A percentile compares a stretch with the other conserved stretches of the same genome.
Evolutionary conservation across 2,329 filamentous ascomycete species (phyloP).

Genomic region (Dichotomopilus funicola): DNA sequence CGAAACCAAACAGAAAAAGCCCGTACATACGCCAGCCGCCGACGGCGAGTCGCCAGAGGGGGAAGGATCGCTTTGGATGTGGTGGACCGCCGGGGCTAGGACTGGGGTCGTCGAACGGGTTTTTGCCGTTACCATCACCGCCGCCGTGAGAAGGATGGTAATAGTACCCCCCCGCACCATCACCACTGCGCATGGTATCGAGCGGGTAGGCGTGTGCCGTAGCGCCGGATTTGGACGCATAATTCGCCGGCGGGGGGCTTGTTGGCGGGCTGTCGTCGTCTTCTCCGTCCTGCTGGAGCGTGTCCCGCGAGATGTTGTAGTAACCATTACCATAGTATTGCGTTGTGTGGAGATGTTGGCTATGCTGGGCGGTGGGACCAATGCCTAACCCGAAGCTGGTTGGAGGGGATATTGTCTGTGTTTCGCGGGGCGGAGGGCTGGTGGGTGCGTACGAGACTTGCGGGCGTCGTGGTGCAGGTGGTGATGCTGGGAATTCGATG

Average conservation of each 20-base stretch:
- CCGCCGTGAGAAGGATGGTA: not conserved
- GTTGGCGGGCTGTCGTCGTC: not conserved
- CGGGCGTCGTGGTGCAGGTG: not conserved
- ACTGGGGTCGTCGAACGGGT: too few relatives aligned
- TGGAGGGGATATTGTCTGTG: not conserved
- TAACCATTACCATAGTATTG: not conserved
- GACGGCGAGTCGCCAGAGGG: slow-evolving; percentile 12
- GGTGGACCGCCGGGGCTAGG: too few relatives aligned
- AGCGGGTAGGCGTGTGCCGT: not conserved
- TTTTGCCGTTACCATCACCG: too few relatives aligned
- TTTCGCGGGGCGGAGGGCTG: not conserved
- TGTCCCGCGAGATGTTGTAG: slow-evolving; percentile 1
- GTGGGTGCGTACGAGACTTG: not conserved
- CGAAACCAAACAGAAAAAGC: slow-evolving; percentile 16
- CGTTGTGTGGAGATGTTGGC: not conserved
- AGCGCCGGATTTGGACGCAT: not conserved
- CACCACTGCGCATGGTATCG: not conserved
- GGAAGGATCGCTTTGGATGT: too few relatives aligned
- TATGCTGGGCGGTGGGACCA: not conserved
- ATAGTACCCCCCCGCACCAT: slow-evolving; percentile 3
- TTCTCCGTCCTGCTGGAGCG: not conserved
- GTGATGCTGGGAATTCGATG: not conserved
- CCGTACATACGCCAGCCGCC: slow-evolving; percentile 19
- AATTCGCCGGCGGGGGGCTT: not conserved
- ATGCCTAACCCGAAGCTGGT: slow-evolving; percentile 10